phyloP scores from a whole-genome alignment of 257 asterid genomes.

The Ilex aquifolium region DNA sequence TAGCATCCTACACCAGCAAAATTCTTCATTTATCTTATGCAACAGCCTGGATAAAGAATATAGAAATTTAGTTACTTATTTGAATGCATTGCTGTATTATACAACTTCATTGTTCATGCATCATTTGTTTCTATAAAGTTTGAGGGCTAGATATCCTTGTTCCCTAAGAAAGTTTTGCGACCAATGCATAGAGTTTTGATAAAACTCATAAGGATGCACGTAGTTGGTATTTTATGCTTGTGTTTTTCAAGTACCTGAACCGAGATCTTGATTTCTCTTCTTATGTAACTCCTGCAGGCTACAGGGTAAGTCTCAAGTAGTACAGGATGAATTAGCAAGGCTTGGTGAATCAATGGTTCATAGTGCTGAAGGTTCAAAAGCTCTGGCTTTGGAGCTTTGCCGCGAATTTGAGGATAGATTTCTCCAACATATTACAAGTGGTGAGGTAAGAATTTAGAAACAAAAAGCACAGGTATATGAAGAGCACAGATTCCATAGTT shows the following conservation, averaged over 20 bases:
- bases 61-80: not conserved
- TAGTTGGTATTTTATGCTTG: too few species aligned
- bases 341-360: slow-evolving; percentile 95
- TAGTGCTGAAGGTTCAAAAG: slow-evolving; percentile 91
- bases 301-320: slow-evolving; percentile 92
- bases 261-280: not conserved
- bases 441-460: slow-evolving; percentile 55
- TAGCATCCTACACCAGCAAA: not conserved
- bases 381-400: slow-evolving; percentile 96
- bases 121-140: not conserved
- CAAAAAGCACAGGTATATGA: not conserved
- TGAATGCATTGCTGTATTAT: slow-evolving; percentile 9
- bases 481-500: not conserved
- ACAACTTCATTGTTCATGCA: not conserved
- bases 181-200: too few species aligned
- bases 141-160: not conserved
- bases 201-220: too few species aligned
- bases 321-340: slow-evolving; percentile 86
- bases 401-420: slow-evolving; percentile 99
- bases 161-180: too few species aligned
- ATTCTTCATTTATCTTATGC: not conserved
- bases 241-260: too few species aligned
- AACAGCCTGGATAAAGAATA: not conserved
- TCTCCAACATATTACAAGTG: slow-evolving; percentile 87
- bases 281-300: slow-evolving; percentile 52